These are phyloP conservation scores for Talaromyces sp. DNA, from an alignment of 2,329 filamentous ascomycete genomes.

Conservation along the genomic window DNA sequence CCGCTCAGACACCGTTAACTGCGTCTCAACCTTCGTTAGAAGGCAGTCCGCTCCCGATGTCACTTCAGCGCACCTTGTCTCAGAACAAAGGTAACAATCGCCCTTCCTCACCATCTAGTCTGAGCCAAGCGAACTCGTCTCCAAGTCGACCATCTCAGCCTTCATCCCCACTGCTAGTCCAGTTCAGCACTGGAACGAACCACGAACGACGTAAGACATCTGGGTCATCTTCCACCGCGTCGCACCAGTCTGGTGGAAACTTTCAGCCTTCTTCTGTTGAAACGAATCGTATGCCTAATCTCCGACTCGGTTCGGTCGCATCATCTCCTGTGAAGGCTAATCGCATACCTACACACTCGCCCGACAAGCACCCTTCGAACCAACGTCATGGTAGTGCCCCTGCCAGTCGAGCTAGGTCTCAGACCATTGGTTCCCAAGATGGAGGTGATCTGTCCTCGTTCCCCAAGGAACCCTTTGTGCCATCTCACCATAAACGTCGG, in stretches of 20 bases:
- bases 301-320: slow-evolving; percentile 55
- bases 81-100: slow-evolving; percentile 77
- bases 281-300: slow-evolving; percentile 61
- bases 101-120: slow-evolving; percentile 81
- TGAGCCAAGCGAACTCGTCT: slow-evolving; percentile 80
- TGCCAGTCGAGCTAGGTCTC: slow-evolving; percentile 75
- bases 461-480: slow-evolving; percentile 64
- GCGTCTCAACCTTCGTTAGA: slow-evolving; percentile 65
- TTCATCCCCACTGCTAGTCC: slow-evolving; percentile 90
- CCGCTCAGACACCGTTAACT: slow-evolving; percentile 21
- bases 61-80: slow-evolving; percentile 79
- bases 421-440: slow-evolving; percentile 93
- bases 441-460: slow-evolving; percentile 69
- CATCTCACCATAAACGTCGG: slow-evolving; percentile 79
- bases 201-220: slow-evolving; percentile 89
- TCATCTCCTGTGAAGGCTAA: slow-evolving; percentile 58
- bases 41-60: slow-evolving; percentile 80
- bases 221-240: slow-evolving; percentile 80
- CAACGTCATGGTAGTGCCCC: slow-evolving; percentile 66
- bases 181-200: slow-evolving; percentile 84
- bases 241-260: slow-evolving; percentile 72
- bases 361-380: slow-evolving; percentile 64
- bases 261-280: slow-evolving; percentile 76
- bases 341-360: slow-evolving; percentile 48
- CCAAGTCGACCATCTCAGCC: slow-evolving; percentile 83